Evolutionary conservation across 2,329 filamentous ascomycete genomes (phyloP).

Genomic region (Beauveria sp.): DNA sequence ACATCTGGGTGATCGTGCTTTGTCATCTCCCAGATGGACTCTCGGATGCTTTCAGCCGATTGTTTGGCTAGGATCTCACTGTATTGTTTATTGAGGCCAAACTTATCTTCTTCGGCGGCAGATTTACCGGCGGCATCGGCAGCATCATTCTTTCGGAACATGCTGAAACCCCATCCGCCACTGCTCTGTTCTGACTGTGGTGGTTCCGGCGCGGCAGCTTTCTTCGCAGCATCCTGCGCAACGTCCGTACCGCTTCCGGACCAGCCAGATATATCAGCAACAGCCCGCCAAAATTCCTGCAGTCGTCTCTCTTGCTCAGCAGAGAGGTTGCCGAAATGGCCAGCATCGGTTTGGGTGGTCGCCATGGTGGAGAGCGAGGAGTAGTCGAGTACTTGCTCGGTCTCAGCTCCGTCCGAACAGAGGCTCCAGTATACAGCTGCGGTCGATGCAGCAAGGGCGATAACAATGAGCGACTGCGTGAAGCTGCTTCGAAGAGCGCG

Average conservation of each 20-base stretch:
- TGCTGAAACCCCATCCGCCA: conserved; percentile 63
- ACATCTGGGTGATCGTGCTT: conserved; percentile 94
- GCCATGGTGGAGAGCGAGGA: conserved; percentile 27
- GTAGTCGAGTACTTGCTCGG: background rate
- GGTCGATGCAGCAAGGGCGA: background rate
- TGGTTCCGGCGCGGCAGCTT: conserved; percentile 22
- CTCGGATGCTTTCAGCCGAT: conserved; percentile 69
- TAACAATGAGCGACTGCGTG: background rate
- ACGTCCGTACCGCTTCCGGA: conserved; percentile 19
- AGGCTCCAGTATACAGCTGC: background rate
- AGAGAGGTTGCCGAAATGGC: conserved; percentile 82
- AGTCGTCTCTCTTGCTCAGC: conserved; percentile 82
- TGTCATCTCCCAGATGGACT: conserved; percentile 85
- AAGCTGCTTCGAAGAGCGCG: background rate
- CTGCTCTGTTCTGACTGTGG: conserved; percentile 38
- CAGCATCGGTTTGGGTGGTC: conserved; percentile 44
- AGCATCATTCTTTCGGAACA: conserved; percentile 60
- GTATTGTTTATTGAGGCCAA: conserved; percentile 82
- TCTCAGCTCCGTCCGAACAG: background rate
- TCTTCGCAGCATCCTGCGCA: conserved; percentile 22
- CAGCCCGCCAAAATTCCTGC: conserved; percentile 73
- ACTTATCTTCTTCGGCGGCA: conserved; percentile 73
- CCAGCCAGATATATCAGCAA: conserved; percentile 70
- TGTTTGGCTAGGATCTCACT: conserved; percentile 71
- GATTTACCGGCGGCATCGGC: conserved; percentile 30